phyloP scores from a whole-genome alignment of 1,284 basidiomycete genomes.

The Sanghuangporus weigelae region DNA sequence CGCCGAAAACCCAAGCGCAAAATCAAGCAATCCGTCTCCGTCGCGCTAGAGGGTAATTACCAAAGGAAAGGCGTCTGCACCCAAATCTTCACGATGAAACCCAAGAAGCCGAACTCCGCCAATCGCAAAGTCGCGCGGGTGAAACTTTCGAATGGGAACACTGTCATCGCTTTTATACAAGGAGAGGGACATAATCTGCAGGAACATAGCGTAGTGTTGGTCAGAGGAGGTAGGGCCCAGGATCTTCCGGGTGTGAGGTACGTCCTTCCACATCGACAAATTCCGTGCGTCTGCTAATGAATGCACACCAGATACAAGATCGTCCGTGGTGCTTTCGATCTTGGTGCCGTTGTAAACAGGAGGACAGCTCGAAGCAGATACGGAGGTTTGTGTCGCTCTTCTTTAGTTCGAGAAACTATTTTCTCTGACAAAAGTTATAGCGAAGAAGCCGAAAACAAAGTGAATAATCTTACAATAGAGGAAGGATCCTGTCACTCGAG shows the following conservation, averaged over 20 bases:
- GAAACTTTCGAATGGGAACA: slow-evolving; percentile 88
- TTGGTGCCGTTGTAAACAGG: slow-evolving; percentile 86
- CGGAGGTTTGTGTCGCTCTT: slow-evolving; percentile 57
- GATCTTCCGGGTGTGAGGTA: slow-evolving; percentile 96
- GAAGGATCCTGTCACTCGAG: slow-evolving; percentile 26
- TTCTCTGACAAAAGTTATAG: slow-evolving; percentile 35
- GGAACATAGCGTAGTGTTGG: slow-evolving; percentile 93
- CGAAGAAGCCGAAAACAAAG: slow-evolving; percentile 85
- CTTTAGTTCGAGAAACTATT: slow-evolving; percentile 11
- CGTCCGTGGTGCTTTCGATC: slow-evolving; percentile 89
- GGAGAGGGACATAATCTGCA: slow-evolving; percentile 99
- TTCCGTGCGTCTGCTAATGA: slow-evolving; percentile 1
- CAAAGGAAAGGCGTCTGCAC: slow-evolving; percentile 91
- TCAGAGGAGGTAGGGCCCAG: slow-evolving; percentile 93
- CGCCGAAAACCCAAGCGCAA: slow-evolving; percentile 49
- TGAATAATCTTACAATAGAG: slow-evolving; percentile 26
- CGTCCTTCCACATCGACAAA: slow-evolving; percentile 27
- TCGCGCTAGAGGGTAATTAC: slow-evolving; percentile 71
- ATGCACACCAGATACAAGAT: slow-evolving; percentile 76
- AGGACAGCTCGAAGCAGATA: slow-evolving; percentile 86
- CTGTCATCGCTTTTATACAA: slow-evolving; percentile 90
- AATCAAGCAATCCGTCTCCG: slow-evolving; percentile 56
- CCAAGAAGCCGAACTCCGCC: slow-evolving; percentile 99
- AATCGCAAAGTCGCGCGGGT: slow-evolving; percentile 96
- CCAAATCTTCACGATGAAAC: slow-evolving; percentile 80